Evolutionary conservation across 108 stramenopile genomes (phyloP).

Genomic region (Poteriospumella lacustris): DNA sequence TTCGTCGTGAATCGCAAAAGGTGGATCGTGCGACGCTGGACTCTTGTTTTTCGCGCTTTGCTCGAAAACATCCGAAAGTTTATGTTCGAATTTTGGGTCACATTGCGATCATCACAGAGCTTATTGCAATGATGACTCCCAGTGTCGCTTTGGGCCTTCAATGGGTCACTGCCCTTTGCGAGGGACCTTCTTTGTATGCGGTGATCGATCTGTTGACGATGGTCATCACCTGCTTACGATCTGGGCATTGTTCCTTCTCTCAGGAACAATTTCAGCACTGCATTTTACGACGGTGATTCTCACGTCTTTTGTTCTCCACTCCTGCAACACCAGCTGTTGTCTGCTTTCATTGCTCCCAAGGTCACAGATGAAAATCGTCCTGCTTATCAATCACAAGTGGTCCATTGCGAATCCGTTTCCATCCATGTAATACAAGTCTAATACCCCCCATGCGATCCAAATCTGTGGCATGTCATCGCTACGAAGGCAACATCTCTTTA

Average conservation of each 20-base stretch:
- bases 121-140: conserved; percentile 24
- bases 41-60: background rate
- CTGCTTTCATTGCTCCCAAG: no score
- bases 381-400: no score
- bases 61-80: background rate
- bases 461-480: no score
- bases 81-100: conserved; percentile 23
- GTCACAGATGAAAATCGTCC: no score
- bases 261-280: background rate
- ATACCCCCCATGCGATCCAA: no score
- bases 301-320: no score
- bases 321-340: no score
- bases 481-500: no score
- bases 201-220: background rate
- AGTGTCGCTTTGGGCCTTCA: conserved; percentile 12
- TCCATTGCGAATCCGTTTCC: no score
- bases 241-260: background rate
- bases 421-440: no score
- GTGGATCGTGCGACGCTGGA: background rate
- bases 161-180: conserved; percentile 30
- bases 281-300: background rate
- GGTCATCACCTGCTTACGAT: background rate
- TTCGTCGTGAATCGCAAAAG: background rate
- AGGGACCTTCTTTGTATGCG: conserved; percentile 3
- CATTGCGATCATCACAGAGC: conserved; percentile 8